Base-by-base conservation (phyloP, 2,329 filamentous ascomycete genomes). In the Colletotrichum nymphaeae region DNA sequence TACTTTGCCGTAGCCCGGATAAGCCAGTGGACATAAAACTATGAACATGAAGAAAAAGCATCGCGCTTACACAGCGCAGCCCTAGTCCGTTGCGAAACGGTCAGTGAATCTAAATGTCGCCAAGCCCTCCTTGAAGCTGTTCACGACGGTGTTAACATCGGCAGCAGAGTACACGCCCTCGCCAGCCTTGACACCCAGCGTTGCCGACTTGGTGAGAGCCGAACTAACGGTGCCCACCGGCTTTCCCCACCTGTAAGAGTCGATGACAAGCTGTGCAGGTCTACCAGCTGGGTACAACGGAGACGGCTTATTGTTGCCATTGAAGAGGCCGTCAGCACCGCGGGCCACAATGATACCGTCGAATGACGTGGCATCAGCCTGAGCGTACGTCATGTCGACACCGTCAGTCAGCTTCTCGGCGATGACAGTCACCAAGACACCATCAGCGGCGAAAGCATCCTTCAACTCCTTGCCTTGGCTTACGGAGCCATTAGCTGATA, bases 231-330 rank as follows among this genome's bases (percentile, higher is more conserved):
- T 89, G 16, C 85, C 92, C 28, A 94, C 84, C 0, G 93, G 91
- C 85, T 95, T 95, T 4, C 92, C 93, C 85, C 91, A 94, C 28
- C 89, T 84, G 82, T 90, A 94, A 0, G 86, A 89, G 77, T 92
- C 89, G 19, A 85, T 79, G 22, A 94, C 80, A 63, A 94, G 92
- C 83, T 93, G 88, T 2, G 87, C 81, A 0, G 93, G 93, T 0
- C 92, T 86, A 1, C 90, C 90, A 2, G 87, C 84, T 1, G 93
- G 93, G 80, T 88, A 94, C 7, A 94, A 83, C 0, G 90, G 85
- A 4, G 87, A 89, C 2, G 52, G 52, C 26, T 80, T 80, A 22
- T 79, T 80, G 22, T 80, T 79, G 5, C 79, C 75, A 9, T 78
- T 76, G 76, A 94, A 93, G 16, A 91, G 81, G 1, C 76, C 78